Percentiles rank a stretch among this genome's conserved stretches.
Conservation (phyloP, 345 rosid genomes). For the Trapa incisa region DNA sequence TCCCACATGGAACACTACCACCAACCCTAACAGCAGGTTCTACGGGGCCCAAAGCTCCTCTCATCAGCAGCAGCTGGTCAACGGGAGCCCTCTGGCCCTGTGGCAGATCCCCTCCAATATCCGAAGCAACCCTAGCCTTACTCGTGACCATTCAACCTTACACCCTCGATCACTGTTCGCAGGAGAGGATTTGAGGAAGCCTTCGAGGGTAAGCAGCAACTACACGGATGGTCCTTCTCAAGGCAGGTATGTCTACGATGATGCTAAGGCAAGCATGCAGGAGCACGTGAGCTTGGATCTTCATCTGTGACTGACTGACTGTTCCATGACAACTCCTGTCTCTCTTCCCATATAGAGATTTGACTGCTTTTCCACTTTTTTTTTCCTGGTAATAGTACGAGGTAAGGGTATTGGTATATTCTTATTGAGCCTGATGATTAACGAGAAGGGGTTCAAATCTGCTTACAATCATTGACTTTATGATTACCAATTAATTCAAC, state of each 20-base stretch:
- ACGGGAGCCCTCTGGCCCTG: slow-evolving; percentile 58
- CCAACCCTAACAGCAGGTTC: slow-evolving; percentile 25
- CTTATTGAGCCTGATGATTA: background rate
- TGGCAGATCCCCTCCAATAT: slow-evolving; percentile 55
- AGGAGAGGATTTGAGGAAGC: slow-evolving; percentile 15
- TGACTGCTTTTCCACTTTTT: background rate
- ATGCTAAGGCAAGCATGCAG: slow-evolving; percentile 37
- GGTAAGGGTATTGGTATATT: background rate
- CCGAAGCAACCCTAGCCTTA: slow-evolving; percentile 18
- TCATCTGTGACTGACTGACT: slow-evolving; percentile 55
- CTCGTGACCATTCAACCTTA: slow-evolving; percentile 21
- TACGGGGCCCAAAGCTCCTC: slow-evolving; percentile 29
- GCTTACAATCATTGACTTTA: background rate
- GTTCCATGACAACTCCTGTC: background rate
- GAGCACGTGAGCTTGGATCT: slow-evolving; percentile 97
- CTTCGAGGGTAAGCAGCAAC: slow-evolving; percentile 8
- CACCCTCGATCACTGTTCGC: slow-evolving; percentile 29
- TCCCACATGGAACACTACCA: slow-evolving; percentile 39
- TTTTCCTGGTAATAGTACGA: background rate
- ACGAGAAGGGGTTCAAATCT: slow-evolving; percentile 1
- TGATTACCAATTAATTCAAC: background rate
- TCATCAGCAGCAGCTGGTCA: slow-evolving; percentile 42
- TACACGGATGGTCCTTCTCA: slow-evolving; percentile 21
- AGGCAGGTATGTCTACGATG: slow-evolving; percentile 36
- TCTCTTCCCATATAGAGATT: background rate